Evolutionary conservation across 2,329 filamentous ascomycete genomes (phyloP).

Genomic region (Alternaria consortialis): DNA sequence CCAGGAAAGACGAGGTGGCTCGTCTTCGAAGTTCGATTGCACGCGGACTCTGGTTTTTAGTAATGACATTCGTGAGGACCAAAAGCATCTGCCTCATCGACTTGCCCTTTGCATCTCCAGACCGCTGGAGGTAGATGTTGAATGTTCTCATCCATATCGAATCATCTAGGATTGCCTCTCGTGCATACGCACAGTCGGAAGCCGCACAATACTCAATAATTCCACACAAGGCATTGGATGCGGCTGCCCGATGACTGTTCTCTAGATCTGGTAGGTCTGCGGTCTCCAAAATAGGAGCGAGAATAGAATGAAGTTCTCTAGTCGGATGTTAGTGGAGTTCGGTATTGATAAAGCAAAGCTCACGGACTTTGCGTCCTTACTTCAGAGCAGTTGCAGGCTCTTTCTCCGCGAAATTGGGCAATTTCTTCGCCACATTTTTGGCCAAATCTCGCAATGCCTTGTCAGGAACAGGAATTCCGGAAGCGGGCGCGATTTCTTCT

Average conservation of each 20-base stretch:
- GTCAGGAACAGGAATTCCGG: constrained; percentile 35
- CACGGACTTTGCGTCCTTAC: constrained; percentile 51
- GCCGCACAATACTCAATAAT: constrained; percentile 53
- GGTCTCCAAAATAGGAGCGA: constrained; percentile 45
- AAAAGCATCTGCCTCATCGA: constrained; percentile 58
- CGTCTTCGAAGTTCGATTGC: constrained; percentile 37
- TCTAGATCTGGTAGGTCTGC: constrained; percentile 43
- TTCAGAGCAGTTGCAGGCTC: constrained; percentile 42
- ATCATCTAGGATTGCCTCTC: constrained; percentile 45
- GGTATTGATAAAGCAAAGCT: constrained; percentile 26
- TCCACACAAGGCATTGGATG: constrained; percentile 58
- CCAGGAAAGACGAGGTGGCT: constrained; percentile 58
- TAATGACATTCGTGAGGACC: constrained; percentile 51
- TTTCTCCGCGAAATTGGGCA: constrained; percentile 37
- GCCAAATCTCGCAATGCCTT: constrained; percentile 38
- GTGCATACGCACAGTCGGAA: constrained; percentile 38
- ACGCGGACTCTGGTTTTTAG: constrained; percentile 34
- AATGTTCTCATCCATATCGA: constrained; percentile 52
- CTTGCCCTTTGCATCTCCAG: constrained; percentile 56
- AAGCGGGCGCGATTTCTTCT: constrained; percentile 8
- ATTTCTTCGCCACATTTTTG: constrained; percentile 33
- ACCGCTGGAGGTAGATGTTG: constrained; percentile 54
- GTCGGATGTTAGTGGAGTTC: constrained; percentile 28
- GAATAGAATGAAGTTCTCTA: constrained; percentile 40
- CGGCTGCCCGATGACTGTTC: constrained; percentile 55